Evolutionary conservation across 2,329 filamentous ascomycete genomes (phyloP), one percentile per base, ranked within the genome.

Genomic region (Talaromyces sp.): DNA sequence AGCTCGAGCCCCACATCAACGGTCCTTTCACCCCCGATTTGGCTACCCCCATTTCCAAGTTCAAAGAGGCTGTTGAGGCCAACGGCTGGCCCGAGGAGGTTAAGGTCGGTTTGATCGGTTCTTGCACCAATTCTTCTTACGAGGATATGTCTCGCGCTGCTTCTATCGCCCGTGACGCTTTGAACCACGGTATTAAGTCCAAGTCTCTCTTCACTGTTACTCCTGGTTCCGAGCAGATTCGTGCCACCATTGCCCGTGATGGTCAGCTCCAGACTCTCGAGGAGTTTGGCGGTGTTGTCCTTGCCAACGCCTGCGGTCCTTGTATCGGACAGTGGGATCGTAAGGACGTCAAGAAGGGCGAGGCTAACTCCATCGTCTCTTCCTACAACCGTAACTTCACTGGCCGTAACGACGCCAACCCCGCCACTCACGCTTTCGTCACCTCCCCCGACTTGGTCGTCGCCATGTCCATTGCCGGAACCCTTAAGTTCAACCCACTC

Each of bases 341-440:
- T 66, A 82, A 80, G 65, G 93, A 97, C 67, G 91, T 97, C 58
- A 89, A 92, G 84, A 97, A 97, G 85, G 93, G 93, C 65, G 87
- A 89, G 68, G 81, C 91, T 70, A 99, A 99, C 86, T 95, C 91
- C 6, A 99, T 99, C 75, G 82, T 99, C 74, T 97, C 92, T 48
- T 97, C 94, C 28, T 99, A 97, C 87, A 99, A 99, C 88, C 91
- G 94, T 78, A 97, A 99, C 86, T 97, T 99, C 82, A 97, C 93
- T 62, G 93, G 93, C 65, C 91, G 94, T 74, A 97, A 97, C 77
- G 92, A 96, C 67, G 91, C 89, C 66, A 97, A 96, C 83, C 91
- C 91, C 40, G 91, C 91, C 57, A 96, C 91, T 53, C 91, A 96
- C 81, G 90, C 90, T 59, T 96, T 96, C 76, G 91, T 96, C 65